Evolutionary conservation across 768 basidiomycete species (phyloP).

Genomic region (Phylloporus arenicola): DNA sequence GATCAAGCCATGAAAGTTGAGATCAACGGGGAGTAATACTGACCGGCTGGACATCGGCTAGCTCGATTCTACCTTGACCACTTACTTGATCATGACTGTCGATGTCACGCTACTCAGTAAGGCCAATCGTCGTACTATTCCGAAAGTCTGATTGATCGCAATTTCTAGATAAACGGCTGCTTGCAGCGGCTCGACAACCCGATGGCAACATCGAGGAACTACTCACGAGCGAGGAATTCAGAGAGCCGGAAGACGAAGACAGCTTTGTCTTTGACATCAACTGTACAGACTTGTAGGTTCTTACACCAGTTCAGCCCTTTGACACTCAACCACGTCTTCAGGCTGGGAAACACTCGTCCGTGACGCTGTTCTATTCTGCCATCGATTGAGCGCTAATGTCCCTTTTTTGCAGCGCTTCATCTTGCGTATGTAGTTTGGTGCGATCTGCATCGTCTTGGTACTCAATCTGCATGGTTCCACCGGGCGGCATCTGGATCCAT

Average conservation of each 20-base stretch:
- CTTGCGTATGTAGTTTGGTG: conserved; percentile 23
- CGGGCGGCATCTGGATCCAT: not conserved
- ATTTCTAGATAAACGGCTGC: conserved; percentile 20
- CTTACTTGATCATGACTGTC: conserved; percentile 9
- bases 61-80: no score
- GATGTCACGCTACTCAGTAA: conserved; percentile 21
- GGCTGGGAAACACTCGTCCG: conserved; percentile 30
- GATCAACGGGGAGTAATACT: no score
- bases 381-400: conserved; percentile 11
- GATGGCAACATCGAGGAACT: conserved; percentile 25
- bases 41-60: no score
- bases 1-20: no score
- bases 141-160: not conserved
- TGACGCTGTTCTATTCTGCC: not conserved
- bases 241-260: conserved; percentile 13
- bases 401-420: conserved; percentile 21
- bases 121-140: no score
- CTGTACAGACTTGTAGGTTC: conserved; percentile 26
- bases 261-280: conserved; percentile 29
- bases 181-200: conserved; percentile 20
- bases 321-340: conserved; percentile 5
- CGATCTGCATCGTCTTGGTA: not conserved
- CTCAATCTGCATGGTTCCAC: not conserved
- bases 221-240: conserved; percentile 14
- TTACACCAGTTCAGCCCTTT: not conserved